Evolutionary conservation across 2,329 filamentous ascomycete species (phyloP), one percentile per base, ranked within the genome.

Genomic region (Fusarium albidum): DNA sequence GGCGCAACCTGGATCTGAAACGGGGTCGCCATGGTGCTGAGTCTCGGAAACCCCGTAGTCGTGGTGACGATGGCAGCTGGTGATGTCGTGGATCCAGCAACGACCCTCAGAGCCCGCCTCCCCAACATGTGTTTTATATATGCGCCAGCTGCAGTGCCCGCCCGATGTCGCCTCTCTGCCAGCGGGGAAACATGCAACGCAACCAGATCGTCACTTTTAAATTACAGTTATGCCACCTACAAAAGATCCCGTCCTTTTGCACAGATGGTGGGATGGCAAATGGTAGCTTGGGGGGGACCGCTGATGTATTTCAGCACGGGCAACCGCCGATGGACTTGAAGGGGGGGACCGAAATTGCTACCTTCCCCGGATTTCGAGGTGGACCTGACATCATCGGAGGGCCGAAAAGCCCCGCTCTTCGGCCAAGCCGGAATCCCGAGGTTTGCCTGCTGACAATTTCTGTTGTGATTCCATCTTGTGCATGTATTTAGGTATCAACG

Each of bases 1-100:
- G 78, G 68, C 5, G 71, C 67, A 45, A 87, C 72, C 15, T 77
- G 67, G 42, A 87, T 79, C 12, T 73, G 76, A 57, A 74, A 77
- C 3, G 81, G 59, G 3, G 79, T 79, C 1, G 80, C 77, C 77
- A 82, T 81, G 33, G 47, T 59, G 8, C 37, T 40, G 31, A 35
- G 12, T 39, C 31, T 55, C 29, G 48, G 52, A 33, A 58, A 48
- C 38, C 41, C 49, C 7, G 39, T 46, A 13, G n/a, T 37, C n/a
- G n/a, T n/a, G n/a, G n/a, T n/a, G 17, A 8, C 9, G 39, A 29
- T 14, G 15, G 21, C 25, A 44, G 14, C 28, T 26, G 15, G 31
- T 26, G 25, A 33, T 44, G 17, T 38, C 40, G 34, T 27, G 41
- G 46, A 61, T 42, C 55, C 51, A 26, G 54, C 37, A 40, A 59